phyloP scores from a whole-genome alignment of 163 green algal genomes.

The Scenedesmus sp. region DNA sequence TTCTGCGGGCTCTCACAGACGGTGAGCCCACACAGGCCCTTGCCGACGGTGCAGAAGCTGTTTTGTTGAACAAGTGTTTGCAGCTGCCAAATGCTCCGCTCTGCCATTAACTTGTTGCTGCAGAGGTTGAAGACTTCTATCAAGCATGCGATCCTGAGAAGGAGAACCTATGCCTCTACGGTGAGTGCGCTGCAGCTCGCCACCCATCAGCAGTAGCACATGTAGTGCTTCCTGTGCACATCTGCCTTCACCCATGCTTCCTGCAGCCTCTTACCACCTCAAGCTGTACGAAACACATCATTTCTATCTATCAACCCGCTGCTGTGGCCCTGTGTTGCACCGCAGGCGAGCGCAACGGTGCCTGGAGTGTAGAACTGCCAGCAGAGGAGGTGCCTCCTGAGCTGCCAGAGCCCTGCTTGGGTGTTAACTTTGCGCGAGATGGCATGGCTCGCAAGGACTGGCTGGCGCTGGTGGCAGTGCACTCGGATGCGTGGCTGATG shows the following conservation, averaged over 20 bases:
- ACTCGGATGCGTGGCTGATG: slow-evolving; percentile 97
- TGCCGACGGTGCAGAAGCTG: not conserved
- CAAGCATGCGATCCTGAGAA: slow-evolving; percentile 88
- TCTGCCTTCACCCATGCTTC: not conserved
- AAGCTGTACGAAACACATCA: not conserved
- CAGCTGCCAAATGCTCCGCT: not conserved
- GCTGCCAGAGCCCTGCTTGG: slow-evolving; percentile 96
- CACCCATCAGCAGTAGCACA: slow-evolving; percentile 1
- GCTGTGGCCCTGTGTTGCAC: not conserved
- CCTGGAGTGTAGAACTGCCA: slow-evolving; percentile 94
- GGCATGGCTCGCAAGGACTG: slow-evolving; percentile 92
- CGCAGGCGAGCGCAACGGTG: slow-evolving; percentile 79
- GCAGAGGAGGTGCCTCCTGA: slow-evolving; percentile 98
- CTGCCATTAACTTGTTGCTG: not conserved
- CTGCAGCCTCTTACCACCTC: not conserved
- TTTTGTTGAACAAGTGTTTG: not conserved
- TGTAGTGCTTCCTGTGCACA: not conserved
- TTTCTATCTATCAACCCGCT: not conserved
- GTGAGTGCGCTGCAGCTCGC: slow-evolving; percentile 27
- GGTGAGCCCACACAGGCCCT: not conserved
- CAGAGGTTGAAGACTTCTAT: slow-evolving; percentile 91
- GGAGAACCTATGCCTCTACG: slow-evolving; percentile 98
- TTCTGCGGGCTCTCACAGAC: slow-evolving; percentile 84
- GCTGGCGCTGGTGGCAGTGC: slow-evolving; percentile 97
- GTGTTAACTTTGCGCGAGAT: slow-evolving; percentile 98